Evolutionary conservation across 2,329 filamentous ascomycete species (phyloP).

Genomic region (Monascus ruber): DNA sequence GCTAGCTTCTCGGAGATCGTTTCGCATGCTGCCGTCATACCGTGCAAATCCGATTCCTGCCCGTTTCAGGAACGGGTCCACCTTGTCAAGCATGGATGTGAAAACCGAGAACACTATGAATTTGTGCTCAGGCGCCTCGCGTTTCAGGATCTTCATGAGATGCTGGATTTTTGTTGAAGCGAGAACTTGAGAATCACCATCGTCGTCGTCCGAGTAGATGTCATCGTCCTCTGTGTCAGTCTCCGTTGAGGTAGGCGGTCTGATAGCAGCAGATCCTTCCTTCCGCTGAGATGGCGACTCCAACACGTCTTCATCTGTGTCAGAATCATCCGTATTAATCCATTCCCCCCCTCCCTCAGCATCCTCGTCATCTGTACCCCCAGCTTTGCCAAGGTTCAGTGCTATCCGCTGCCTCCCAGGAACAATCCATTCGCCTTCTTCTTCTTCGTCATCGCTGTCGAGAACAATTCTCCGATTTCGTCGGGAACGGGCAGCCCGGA

Average conservation of each 20-base stretch:
- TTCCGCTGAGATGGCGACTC: slow-evolving; percentile 16
- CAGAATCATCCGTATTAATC: slow-evolving; percentile 60
- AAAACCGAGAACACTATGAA: slow-evolving; percentile 99
- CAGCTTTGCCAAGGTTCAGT: slow-evolving; percentile 59
- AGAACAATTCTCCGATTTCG: slow-evolving; percentile 35
- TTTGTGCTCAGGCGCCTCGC: slow-evolving; percentile 73
- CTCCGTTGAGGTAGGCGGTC: slow-evolving; percentile 14
- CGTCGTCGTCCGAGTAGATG: slow-evolving; percentile 28
- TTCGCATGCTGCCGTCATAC: slow-evolving; percentile 92
- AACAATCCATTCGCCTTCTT: slow-evolving; percentile 72
- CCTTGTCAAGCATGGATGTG: slow-evolving; percentile 92
- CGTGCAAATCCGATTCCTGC: slow-evolving; percentile 69
- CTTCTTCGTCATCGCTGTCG: slow-evolving; percentile 51
- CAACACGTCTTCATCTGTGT: slow-evolving; percentile 28
- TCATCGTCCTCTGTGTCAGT: slow-evolving; percentile 18
- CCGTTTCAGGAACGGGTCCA: slow-evolving; percentile 76
- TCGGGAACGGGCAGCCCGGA: slow-evolving; percentile 15
- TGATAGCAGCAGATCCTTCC: slow-evolving; percentile 7
- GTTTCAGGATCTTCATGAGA: slow-evolving; percentile 66
- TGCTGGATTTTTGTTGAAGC: slow-evolving; percentile 84
- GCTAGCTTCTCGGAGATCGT: slow-evolving; percentile 81
- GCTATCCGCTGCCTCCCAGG: slow-evolving; percentile 52
- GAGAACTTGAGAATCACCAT: slow-evolving; percentile 33
- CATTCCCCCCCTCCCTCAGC: slow-evolving; percentile 78
- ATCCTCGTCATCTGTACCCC: slow-evolving; percentile 78